Conservation (phyloP, 2,329 filamentous ascomycete species). For the Paecilomyces formosus region DNA sequence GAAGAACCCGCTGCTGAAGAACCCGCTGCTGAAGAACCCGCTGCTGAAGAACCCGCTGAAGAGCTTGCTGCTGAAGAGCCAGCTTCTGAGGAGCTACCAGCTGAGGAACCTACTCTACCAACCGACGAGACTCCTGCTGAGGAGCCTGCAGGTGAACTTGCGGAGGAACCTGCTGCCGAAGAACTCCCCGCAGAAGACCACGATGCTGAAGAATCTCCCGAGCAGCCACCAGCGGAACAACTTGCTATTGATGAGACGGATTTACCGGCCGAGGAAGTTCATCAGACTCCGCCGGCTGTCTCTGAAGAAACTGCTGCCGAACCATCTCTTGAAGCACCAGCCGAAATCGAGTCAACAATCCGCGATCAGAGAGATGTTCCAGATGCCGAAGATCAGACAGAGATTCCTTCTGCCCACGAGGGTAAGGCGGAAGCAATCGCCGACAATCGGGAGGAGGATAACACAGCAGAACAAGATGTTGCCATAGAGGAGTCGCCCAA, state of each 20-base stretch:
- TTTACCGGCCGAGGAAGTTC: constrained; percentile 9
- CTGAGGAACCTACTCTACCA: constrained; percentile 9
- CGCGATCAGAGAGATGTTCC: constrained; percentile 1
- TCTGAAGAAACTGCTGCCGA: constrained; percentile 11
- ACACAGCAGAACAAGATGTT: constrained; percentile 1
- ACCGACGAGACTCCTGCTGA: not conserved
- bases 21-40: constrained; percentile 5
- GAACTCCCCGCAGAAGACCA: constrained; percentile 9
- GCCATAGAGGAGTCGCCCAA: constrained; percentile 8
- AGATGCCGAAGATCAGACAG: constrained; percentile 2
- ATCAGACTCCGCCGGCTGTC: constrained; percentile 2
- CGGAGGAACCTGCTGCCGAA: constrained; percentile 9
- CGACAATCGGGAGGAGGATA: not conserved
- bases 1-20: constrained; percentile 10
- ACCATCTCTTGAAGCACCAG: constrained; percentile 3
- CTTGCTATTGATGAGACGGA: constrained; percentile 6
- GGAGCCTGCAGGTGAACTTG: constrained; percentile 7
- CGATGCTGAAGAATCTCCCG: constrained; percentile 7
- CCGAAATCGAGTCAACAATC: constrained; percentile 4
- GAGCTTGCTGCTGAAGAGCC: constrained; percentile 7
- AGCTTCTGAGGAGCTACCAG: constrained; percentile 7
- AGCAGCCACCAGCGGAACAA: constrained; percentile 7
- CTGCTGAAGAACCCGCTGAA: constrained; percentile 7
- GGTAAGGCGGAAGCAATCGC: not conserved
- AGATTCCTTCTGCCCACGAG: not conserved